Evolutionary conservation across 2,329 filamentous ascomycete species (phyloP), one percentile per base, ranked within the genome.

Genomic region (Trichoderma polysporum): DNA sequence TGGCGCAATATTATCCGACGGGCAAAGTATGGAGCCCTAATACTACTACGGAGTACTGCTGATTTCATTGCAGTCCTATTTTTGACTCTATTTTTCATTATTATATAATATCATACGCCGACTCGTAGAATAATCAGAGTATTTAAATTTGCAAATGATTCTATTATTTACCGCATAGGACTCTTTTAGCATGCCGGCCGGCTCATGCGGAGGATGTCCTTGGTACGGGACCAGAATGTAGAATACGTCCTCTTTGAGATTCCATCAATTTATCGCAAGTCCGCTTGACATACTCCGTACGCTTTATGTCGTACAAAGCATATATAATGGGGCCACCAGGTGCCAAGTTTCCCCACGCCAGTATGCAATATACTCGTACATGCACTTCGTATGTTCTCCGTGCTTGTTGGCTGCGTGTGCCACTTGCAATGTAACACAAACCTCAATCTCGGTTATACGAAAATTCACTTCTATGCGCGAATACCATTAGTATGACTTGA

Each of bases 381-480:
- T n/a, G n/a, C n/a, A n/a, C n/a, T n/a, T n/a, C 17, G 10, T 52
- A 39, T 52, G 47, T 22, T 19, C 47, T 50, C 59, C 33, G n/a
- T 53, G 27, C 15, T 35, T 13, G 45, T 29, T 61, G n/a, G 12
- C 50, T 15, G 47, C 47, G 49, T 41, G 35, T 64, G 60, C 50
- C 49, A 56, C 60, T 35, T 64, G 61, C 61, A 31, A 56, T 64
- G 61, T 47, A 56, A 64, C 61, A 27, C 29, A 17, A 47, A 39
- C 25, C 15, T 35, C 12, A 10, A 13, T 27, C 49, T 64, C 50
- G 49, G 50, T 27, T 27, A 47, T 33, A 56, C 15, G 19, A 47
- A 35, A 39, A 64, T 25, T 47, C 27, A 27, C 37, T 22, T 52
- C 4, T 13, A 61, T 27, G 45, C 31, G 10, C 3, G 15, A 45